Evolutionary conservation across 75 land plant species (phyloP).

Genomic region (Picea glauca): DNA sequence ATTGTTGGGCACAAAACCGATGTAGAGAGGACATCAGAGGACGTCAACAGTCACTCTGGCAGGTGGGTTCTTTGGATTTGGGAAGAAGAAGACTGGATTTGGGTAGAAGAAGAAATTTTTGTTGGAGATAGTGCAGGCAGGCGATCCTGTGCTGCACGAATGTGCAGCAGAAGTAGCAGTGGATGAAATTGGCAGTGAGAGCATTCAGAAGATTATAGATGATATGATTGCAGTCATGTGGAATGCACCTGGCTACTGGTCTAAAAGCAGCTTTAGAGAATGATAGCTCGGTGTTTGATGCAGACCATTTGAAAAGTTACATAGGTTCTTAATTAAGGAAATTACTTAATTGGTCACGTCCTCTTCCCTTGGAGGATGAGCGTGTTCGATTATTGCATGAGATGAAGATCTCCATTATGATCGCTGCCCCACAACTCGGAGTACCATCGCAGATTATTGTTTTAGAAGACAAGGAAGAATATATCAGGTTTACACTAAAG

Average conservation of each 20-base stretch:
- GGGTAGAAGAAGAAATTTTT: slow-evolving; percentile 26
- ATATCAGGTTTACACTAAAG: too few species aligned
- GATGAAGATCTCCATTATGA: too few species aligned
- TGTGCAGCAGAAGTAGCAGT: slow-evolving; percentile 58
- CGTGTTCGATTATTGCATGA: too few species aligned
- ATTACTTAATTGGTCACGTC: too few species aligned
- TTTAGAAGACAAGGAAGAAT: too few species aligned
- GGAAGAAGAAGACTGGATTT: neutral
- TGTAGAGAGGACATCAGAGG: neutral
- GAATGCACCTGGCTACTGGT: slow-evolving; percentile 82
- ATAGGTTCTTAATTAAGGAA: too few species aligned
- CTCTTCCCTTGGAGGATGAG: too few species aligned
- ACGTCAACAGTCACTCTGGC: slow-evolving; percentile 9
- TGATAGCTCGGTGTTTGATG: too few species aligned
- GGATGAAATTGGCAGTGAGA: slow-evolving; percentile 67
- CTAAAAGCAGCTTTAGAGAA: too few species aligned
- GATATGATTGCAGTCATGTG: slow-evolving; percentile 87
- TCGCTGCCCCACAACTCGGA: slow-evolving; percentile 98
- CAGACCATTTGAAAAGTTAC: too few species aligned
- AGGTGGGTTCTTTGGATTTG: slow-evolving; percentile 51
- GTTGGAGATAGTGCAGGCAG: slow-evolving; percentile 82
- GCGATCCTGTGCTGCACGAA: slow-evolving; percentile 95
- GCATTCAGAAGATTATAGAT: slow-evolving; percentile 76
- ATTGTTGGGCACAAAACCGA: neutral
- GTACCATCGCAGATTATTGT: slow-evolving; percentile 63